Evolutionary conservation across 352 stramenopile species (phyloP).

Genomic region (Phytophthora melonis): DNA sequence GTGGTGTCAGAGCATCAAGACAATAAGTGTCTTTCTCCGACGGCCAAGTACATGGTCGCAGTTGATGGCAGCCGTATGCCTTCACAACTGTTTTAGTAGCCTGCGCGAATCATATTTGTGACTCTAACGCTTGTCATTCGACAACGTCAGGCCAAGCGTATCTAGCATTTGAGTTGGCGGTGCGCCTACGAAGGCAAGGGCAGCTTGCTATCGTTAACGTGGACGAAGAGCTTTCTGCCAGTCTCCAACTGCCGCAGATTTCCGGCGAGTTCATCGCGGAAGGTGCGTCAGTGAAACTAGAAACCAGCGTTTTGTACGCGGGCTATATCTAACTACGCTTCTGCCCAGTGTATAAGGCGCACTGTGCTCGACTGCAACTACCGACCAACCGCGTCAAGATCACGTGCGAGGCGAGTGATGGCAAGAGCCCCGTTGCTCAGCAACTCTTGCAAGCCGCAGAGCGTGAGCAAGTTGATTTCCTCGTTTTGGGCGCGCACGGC

Average conservation of each 20-base stretch:
- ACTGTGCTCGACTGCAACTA: constrained; percentile 52
- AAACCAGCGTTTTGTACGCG: too few relatives aligned
- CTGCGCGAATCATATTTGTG: neutral
- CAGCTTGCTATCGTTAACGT: constrained; percentile 55
- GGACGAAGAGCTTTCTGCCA: constrained; percentile 54
- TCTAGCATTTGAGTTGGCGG: constrained; percentile 61
- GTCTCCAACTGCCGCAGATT: constrained; percentile 64
- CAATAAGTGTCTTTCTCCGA: constrained; percentile 52
- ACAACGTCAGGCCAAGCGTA: constrained; percentile 62
- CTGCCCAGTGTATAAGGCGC: constrained; percentile 58
- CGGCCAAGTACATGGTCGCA: constrained; percentile 57
- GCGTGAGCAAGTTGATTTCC: constrained; percentile 47
- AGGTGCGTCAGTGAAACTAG: constrained; percentile 30
- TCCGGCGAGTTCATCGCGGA: constrained; percentile 67
- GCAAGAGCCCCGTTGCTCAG: constrained; percentile 36
- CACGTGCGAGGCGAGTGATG: constrained; percentile 31
- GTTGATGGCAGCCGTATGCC: constrained; percentile 76
- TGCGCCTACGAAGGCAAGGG: constrained; percentile 59
- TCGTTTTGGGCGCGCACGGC: constrained; percentile 65
- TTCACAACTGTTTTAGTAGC: neutral
- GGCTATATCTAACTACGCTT: neutral
- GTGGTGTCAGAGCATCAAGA: constrained; percentile 45
- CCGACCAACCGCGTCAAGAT: constrained; percentile 54
- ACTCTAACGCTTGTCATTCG: neutral
- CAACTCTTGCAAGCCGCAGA: constrained; percentile 47